Evolutionary conservation across 495 filamentous ascomycete genomes (phyloP).

Genomic region (Talaromyces stipitatus): DNA sequence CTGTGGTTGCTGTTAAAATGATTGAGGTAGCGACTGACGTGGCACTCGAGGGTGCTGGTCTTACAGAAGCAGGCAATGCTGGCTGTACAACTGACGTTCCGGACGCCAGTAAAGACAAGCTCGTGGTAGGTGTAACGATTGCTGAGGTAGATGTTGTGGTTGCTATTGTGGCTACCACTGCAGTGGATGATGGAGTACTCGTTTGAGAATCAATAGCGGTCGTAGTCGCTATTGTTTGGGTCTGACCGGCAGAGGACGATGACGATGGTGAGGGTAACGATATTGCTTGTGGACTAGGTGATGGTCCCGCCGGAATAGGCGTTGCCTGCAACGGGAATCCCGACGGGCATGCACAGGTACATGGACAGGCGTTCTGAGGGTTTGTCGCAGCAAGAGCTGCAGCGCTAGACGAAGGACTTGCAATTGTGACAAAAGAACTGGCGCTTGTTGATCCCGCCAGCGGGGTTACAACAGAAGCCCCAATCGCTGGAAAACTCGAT

Average conservation of each 20-base stretch:
- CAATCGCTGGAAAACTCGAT: not conserved
- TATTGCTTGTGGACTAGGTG: not conserved
- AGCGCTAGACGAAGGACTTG: not conserved
- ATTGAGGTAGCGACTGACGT: not conserved
- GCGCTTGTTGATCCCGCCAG: not conserved
- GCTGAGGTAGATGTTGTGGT: not conserved
- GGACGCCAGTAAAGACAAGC: not conserved
- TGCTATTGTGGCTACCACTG: not conserved
- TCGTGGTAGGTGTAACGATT: not conserved
- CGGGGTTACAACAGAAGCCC: not conserved
- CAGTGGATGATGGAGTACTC: not conserved
- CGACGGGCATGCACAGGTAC: not conserved
- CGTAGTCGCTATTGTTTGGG: not conserved
- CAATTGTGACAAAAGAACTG: not conserved
- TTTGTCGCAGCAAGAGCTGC: not conserved
- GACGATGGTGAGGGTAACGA: not conserved
- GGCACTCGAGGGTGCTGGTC: not conserved
- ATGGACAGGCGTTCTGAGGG: not conserved
- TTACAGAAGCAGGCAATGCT: not conserved
- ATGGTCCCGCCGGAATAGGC: not conserved
- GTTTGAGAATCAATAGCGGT: not conserved
- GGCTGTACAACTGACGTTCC: not conserved
- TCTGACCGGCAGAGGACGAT: not conserved
- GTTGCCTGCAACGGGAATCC: not conserved
- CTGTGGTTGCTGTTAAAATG: not conserved